phyloP scores from a whole-genome alignment of 1,284 basidiomycete genomes.

The Laetiporus sulphureus region DNA sequence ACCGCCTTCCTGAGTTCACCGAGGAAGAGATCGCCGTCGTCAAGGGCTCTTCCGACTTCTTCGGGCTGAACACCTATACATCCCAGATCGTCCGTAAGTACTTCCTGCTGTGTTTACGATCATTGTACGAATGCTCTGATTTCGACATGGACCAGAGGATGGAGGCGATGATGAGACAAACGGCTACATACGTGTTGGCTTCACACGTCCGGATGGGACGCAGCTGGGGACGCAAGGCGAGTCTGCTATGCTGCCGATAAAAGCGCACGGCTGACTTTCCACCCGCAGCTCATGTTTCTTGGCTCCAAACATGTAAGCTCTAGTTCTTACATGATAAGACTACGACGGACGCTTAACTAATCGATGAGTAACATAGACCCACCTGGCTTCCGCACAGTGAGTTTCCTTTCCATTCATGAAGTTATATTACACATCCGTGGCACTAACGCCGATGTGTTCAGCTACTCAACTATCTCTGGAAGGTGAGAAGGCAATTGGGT shows the following conservation, averaged over 20 bases:
- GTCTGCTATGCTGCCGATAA: slow-evolving; percentile 3
- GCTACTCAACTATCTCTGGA: slow-evolving; percentile 39
- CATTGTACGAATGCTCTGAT: not conserved
- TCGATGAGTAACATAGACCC: slow-evolving; percentile 34
- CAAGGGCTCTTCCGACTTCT: slow-evolving; percentile 44
- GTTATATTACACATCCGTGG: too few species aligned
- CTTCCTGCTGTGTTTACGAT: not conserved
- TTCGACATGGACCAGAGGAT: slow-evolving; percentile 25
- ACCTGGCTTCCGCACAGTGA: slow-evolving; percentile 51
- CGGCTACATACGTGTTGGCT: slow-evolving; percentile 34
- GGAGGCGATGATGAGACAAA: slow-evolving; percentile 36
- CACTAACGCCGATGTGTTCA: not conserved
- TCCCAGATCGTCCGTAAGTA: slow-evolving; percentile 40
- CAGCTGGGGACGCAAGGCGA: slow-evolving; percentile 61
- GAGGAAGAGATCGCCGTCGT: slow-evolving; percentile 39
- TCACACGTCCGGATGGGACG: slow-evolving; percentile 37
- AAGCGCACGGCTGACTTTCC: slow-evolving; percentile 3
- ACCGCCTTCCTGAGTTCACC: slow-evolving; percentile 44
- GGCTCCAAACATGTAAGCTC: slow-evolving; percentile 55
- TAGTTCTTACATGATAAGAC: too few species aligned
- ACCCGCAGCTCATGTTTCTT: slow-evolving; percentile 56
- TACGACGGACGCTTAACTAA: not conserved
- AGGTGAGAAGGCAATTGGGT: slow-evolving; percentile 30
- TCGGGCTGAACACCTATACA: slow-evolving; percentile 43
- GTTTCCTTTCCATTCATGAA: slow-evolving; percentile 37